Base-by-base conservation (phyloP, 2,329 filamentous ascomycete species). In the Paradendryphiella salina region DNA sequence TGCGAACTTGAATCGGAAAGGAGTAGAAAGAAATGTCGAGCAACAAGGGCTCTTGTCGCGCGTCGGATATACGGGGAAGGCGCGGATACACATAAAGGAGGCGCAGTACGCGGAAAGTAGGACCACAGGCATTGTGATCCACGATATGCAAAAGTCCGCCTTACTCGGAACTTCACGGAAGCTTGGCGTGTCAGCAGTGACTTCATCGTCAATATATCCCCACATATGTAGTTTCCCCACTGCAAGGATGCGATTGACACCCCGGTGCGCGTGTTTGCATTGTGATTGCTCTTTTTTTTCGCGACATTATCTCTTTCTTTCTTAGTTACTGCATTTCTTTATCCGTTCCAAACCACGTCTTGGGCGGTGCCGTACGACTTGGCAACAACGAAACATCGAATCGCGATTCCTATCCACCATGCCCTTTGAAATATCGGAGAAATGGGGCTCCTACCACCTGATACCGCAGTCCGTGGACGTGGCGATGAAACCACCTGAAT, bases 401-500 rank as follows among this genome's bases (percentile, higher is more conserved):
- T 26, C 23, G 8, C 23, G 9, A 26, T 26, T 26, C 23, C 23
- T 26, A 26, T 10, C 23, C 38, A 34, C 40, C 3, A 72, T 72
- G 68, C 20, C 66, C 8, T 72, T 73, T 44, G 62, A 65, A 32
- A 56, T 69, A 14, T 64, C 70, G 10, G 53, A 63, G n/a, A 33
- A 56, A 36, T 60, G 54, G 56, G 75, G 74, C 20, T 70, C 76
- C 44, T 75, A 77, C 61, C 73, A 82, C 14, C 74, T 80, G 1
- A 75, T 83, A 2, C 80, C 77, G 41, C 78, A 83, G 60, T 75
- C 81, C 46, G 75, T 76, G 15, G 79, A 82, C 57, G 63, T 74
- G 0, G 69, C 66, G 1, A 62, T 75, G 8, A 57, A 69, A 18
- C 73, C 73, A 0, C 73, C 71, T 10, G 65, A 75, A 53, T 71